Percentiles rank a stretch among this genome's conserved stretches.
Evolutionary conservation across 345 rosid species (phyloP).

Genomic region (Turnera subulata): DNA sequence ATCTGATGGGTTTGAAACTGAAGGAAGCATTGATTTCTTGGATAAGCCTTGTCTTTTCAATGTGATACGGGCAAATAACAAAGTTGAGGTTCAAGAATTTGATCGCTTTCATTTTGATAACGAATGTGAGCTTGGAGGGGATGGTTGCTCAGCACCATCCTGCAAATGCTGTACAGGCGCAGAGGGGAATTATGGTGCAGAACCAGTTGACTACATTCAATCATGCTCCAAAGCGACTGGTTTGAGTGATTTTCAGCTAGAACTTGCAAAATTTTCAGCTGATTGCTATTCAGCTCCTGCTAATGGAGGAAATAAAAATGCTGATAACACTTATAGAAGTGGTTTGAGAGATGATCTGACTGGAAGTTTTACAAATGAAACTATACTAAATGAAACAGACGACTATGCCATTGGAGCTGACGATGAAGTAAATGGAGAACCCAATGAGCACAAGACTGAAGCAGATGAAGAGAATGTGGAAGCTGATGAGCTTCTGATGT

Average conservation of each 20-base stretch:
- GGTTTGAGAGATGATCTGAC: slow-evolving; percentile 16
- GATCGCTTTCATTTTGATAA: slow-evolving; percentile 30
- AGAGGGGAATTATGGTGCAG: slow-evolving; percentile 14
- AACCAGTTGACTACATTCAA: slow-evolving; percentile 12
- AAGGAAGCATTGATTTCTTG: slow-evolving; percentile 37
- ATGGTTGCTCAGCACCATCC: slow-evolving; percentile 16
- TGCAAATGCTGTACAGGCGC: slow-evolving; percentile 22
- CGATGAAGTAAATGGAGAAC: slow-evolving; percentile 28
- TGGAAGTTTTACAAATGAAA: slow-evolving; percentile 24
- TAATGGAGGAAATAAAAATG: slow-evolving; percentile 5
- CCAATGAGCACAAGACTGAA: slow-evolving; percentile 25
- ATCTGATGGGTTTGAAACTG: slow-evolving; percentile 40
- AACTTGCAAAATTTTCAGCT: slow-evolving; percentile 13
- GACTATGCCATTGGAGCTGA: slow-evolving; percentile 21
- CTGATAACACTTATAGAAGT: slow-evolving; percentile 11
- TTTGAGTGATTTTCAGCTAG: slow-evolving; percentile 18
- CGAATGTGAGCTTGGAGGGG: slow-evolving; percentile 11
- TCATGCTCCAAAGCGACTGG: slow-evolving; percentile 23
- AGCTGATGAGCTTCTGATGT: slow-evolving; percentile 46
- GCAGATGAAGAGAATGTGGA: slow-evolving; percentile 32
- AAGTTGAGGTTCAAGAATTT: slow-evolving; percentile 16
- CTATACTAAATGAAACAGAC: slow-evolving; percentile 11
- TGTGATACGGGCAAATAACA: slow-evolving; percentile 13
- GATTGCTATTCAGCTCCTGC: slow-evolving; percentile 15
- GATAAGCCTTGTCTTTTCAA: slow-evolving; percentile 51